Base-by-base conservation (phyloP, 768 basidiomycete genomes). In the Chalciporus sphaerocephalus region DNA sequence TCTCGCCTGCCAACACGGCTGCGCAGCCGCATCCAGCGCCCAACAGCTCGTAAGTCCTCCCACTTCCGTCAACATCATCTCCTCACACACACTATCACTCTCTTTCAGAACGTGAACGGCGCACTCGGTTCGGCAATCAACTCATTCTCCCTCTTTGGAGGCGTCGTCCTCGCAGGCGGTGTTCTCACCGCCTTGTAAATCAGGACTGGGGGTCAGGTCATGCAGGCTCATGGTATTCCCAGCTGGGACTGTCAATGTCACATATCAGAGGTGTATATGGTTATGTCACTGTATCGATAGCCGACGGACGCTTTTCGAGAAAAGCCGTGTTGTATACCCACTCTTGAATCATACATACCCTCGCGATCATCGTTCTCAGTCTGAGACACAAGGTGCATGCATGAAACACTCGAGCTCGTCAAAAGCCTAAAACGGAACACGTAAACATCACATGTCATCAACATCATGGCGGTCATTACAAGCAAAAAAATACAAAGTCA, bases 1-100 rank as follows among this genome's bases (percentile, higher is more conserved):
- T 21, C 42, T 60, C 10, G 52, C 35, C 12, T 65, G 63, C 32
- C 28, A 38, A 13, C 24, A 65, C 5, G 62, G 58, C 22, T 66
- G 65, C 22, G 2, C 40, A 1, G 53, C 27, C 0, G 42, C 62
- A 16, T 40, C 46, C 3, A 56, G 54, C 34, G 52, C 44, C 17
- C 53, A 62, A 24, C 54, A 56, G 5, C 50, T 55, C 18, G 63
- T 65, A 40, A 35, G 58, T 46, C 13, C 4, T 46, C 13, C 4
- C 7, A 6, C 6, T 4, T 41, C 8, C 5, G 8, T 3, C 28
- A 20, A 6, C 7, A 6, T 1, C 21, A n/a, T n/a, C n/a, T n/a
- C n/a, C n/a, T n/a, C n/a, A 8, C 34, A 17, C 16, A 27, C 7
- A 10, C 42, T 48, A 27, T 40, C 32, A 18, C 4, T 25, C 30